Evolutionary conservation across 371 early-diverging fungal genomes (phyloP), one percentile per base, ranked within the genome.

Genomic region (Mortierella sp.): DNA sequence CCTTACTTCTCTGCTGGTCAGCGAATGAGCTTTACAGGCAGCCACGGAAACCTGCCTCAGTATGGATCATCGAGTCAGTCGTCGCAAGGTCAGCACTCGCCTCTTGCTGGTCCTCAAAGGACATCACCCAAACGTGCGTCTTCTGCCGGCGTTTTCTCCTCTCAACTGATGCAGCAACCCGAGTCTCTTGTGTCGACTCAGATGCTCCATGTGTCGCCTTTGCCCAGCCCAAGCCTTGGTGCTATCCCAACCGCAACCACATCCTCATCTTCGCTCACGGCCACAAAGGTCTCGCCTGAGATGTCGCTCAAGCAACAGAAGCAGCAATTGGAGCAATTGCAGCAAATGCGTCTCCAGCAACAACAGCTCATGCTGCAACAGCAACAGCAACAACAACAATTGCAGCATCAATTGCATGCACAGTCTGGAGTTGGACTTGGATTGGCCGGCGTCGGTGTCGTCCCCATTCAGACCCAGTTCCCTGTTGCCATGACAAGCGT

Each of bases 281-380:
- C 47, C 27, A 41, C 29, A 6, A 50, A 44, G 31, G 43, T 51
- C 28, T 27, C 44, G 27, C 34, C 46, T n/a, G 54, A 44, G 19
- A 28, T 28, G 39, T 48, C 54, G 39, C 52, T 52, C n/a, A 57
- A 69, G 17, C 60, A 63, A 14, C 63, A 54, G 44, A 19, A 14
- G 17, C 65, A 60, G 19, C 65, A 64, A 28, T 47, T 66, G 28
- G 62, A 73, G 43, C 73, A 73, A 9, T 21, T 73, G 21, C 73
- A 73, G n/a, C 62, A 66, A 52, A 57, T 73, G 49, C 73, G 73
- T 1, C 25, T 67, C 14, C 62, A 67, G 37, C 67, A 73, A 19
- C 67, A 73, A 16, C 67, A 73, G 0, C 13, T 63, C 17, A 17
- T 67, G 21, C 19, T 62, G 2, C 61, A 72, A 29, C 70, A 69